Conservation (phyloP, 2,329 filamentous ascomycete genomes). For the Penicillium olsonii region DNA sequence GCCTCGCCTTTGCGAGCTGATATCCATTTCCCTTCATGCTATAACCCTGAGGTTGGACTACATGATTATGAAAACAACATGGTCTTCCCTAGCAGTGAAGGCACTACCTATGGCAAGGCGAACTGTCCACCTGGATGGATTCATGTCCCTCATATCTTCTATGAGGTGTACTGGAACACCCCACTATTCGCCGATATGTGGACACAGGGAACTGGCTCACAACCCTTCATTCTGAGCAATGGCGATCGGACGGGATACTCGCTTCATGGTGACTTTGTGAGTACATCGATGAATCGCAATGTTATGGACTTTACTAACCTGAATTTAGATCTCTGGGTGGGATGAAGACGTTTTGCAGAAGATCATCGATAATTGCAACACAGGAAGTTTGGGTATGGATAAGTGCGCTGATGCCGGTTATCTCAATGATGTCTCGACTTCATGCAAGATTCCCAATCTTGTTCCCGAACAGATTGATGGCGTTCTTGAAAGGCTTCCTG, state of each 20-base stretch:
- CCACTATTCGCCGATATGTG: constrained; percentile 11
- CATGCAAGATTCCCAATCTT: constrained; percentile 16
- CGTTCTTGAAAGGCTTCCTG: constrained; percentile 16
- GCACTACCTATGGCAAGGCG: constrained; percentile 10
- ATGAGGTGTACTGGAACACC: constrained; percentile 22
- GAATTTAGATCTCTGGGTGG: constrained; percentile 15
- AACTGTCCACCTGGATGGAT: constrained; percentile 16
- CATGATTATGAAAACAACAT: constrained; percentile 12
- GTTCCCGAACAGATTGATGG: constrained; percentile 15
- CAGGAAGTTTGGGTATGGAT: constrained; percentile 16
- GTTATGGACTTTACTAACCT: not conserved
- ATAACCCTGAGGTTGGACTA: constrained; percentile 15
- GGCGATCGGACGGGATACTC: constrained; percentile 18
- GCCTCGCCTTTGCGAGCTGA: constrained; percentile 18
- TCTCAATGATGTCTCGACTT: constrained; percentile 11
- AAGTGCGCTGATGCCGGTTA: constrained; percentile 14
- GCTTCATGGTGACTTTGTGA: constrained; percentile 18
- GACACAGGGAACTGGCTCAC: constrained; percentile 9
- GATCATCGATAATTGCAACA: constrained; percentile 18
- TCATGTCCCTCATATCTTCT: constrained; percentile 19
- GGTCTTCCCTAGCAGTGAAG: constrained; percentile 15
- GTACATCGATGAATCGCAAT: not conserved
- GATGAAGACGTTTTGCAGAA: constrained; percentile 15
- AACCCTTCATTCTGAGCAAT: constrained; percentile 16
- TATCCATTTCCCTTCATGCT: constrained; percentile 20